Percentiles rank a stretch among this genome's conserved stretches.
Conservation (phyloP, 192 early-diverging fungal genomes). For the Entomortierella beljakovae region DNA sequence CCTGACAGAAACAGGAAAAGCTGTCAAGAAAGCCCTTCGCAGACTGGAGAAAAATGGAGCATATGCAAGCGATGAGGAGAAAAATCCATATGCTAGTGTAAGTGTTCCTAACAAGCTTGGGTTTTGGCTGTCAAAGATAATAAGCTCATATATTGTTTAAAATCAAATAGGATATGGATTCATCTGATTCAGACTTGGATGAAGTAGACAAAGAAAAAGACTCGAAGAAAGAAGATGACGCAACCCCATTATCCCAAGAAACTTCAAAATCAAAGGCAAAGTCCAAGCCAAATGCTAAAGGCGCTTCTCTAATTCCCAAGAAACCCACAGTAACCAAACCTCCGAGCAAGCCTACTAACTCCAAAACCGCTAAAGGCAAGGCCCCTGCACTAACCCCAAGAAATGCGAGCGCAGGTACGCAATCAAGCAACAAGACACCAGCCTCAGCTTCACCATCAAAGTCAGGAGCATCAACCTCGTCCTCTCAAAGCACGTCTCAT, state of each 20-base stretch:
- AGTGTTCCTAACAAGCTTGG: too few relatives aligned
- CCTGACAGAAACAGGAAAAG: conserved; percentile 56
- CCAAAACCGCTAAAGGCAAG: conserved; percentile 23
- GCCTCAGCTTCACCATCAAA: not conserved
- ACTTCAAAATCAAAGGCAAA: conserved; percentile 38
- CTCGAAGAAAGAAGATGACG: conserved; percentile 30
- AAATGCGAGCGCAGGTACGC: conserved; percentile 57
- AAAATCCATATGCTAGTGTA: conserved; percentile 67
- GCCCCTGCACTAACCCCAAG: conserved; percentile 36
- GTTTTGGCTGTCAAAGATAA: too few relatives aligned
- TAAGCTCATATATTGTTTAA: not conserved
- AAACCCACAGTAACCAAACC: conserved; percentile 46
- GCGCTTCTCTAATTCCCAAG: conserved; percentile 57
- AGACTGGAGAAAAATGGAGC: conserved; percentile 72
- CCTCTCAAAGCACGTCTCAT: conserved; percentile 12
- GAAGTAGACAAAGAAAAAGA: conserved; percentile 51
- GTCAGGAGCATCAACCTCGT: not conserved
- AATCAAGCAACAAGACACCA: conserved; percentile 2
- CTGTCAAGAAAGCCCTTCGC: conserved; percentile 72
- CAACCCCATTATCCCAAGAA: conserved; percentile 5
- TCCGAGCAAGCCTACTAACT: conserved; percentile 28
- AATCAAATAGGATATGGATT: conserved; percentile 23
- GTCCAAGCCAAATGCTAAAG: conserved; percentile 55
- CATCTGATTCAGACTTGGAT: conserved; percentile 44
- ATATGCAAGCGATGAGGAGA: conserved; percentile 71